A percentile compares a stretch with the other conserved stretches of the same genome.
These are phyloP conservation scores for Alternaria dauci DNA, from an alignment of 2,329 filamentous ascomycete species.

Conservation along the genomic window DNA sequence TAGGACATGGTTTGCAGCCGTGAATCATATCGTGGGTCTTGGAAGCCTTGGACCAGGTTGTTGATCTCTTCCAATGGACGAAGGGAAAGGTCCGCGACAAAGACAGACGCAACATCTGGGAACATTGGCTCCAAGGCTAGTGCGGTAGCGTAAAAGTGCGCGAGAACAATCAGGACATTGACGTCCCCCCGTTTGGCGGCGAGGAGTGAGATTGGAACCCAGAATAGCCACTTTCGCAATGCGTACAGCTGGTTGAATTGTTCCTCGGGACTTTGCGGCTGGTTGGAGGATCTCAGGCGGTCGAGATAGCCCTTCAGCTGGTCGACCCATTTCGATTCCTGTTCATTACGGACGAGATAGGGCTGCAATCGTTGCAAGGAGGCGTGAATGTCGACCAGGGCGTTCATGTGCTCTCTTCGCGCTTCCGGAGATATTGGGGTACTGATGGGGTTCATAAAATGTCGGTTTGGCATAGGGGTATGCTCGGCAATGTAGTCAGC, in stretches of 20 bases:
- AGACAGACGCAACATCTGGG: slow-evolving; percentile 87
- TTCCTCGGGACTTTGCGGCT: slow-evolving; percentile 69
- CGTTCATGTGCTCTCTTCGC: slow-evolving; percentile 64
- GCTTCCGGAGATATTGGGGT: slow-evolving; percentile 67
- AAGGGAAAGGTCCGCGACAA: slow-evolving; percentile 74
- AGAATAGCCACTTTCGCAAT: slow-evolving; percentile 92
- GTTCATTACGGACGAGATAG: slow-evolving; percentile 54
- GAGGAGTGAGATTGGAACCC: slow-evolving; percentile 86
- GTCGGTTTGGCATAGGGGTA: slow-evolving; percentile 53
- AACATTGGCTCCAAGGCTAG: slow-evolving; percentile 90
- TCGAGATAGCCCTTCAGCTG: slow-evolving; percentile 59
- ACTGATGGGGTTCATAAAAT: slow-evolving; percentile 69
- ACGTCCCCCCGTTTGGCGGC: slow-evolving; percentile 79
- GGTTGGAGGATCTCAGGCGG: slow-evolving; percentile 52
- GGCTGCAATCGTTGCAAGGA: slow-evolving; percentile 56
- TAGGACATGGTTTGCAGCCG: slow-evolving; percentile 55
- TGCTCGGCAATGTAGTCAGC: slow-evolving; percentile 82
- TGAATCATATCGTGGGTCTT: slow-evolving; percentile 52
- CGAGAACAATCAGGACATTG: slow-evolving; percentile 81
- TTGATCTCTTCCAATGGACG: slow-evolving; percentile 87
- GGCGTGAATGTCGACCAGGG: slow-evolving; percentile 53
- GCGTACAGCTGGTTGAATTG: slow-evolving; percentile 91
- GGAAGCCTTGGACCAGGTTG: slow-evolving; percentile 68
- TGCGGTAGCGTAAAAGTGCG: slow-evolving; percentile 90
- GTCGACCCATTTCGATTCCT: slow-evolving; percentile 59